Evolutionary conservation across 2,329 filamentous ascomycete species (phyloP).

Genomic region (Macrophomina phaseolina): DNA sequence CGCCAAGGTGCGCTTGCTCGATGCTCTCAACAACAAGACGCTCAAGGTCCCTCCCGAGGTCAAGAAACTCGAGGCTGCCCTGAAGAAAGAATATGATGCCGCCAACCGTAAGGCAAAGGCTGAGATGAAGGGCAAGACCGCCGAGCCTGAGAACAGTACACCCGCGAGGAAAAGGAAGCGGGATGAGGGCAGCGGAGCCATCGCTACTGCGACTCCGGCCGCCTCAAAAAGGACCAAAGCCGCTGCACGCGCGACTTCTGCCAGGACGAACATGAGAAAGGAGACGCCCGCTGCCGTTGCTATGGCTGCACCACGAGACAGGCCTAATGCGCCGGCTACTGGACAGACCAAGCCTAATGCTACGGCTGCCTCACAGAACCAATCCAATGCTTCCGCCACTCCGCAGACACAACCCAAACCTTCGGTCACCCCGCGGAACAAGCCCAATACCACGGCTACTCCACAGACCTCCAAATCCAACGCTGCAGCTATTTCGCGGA

Average conservation of each 20-base stretch:
- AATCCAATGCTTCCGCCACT: no score
- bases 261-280: not conserved
- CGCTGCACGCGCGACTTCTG: not conserved
- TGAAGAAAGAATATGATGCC: slow-evolving; percentile 64
- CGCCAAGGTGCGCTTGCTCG: slow-evolving; percentile 64
- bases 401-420: no score
- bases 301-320: no score
- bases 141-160: slow-evolving; percentile 25
- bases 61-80: slow-evolving; percentile 55
- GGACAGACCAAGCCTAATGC: no score
- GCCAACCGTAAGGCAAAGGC: slow-evolving; percentile 57
- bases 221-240: not conserved
- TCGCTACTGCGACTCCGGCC: not conserved
- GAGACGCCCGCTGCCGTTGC: no score
- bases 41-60: slow-evolving; percentile 59
- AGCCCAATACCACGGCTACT: no score
- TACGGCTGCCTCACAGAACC: no score
- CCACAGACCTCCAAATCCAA: no score
- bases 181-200: not conserved
- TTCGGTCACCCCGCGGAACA: no score
- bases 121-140: slow-evolving; percentile 33
- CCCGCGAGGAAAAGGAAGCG: slow-evolving; percentile 19
- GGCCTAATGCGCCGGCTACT: no score
- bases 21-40: slow-evolving; percentile 57
- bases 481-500: no score